Evolutionary conservation across 192 early-diverging fungal genomes (phyloP), one percentile per base, ranked within the genome.

Genomic region (Coemansia sp.): DNA sequence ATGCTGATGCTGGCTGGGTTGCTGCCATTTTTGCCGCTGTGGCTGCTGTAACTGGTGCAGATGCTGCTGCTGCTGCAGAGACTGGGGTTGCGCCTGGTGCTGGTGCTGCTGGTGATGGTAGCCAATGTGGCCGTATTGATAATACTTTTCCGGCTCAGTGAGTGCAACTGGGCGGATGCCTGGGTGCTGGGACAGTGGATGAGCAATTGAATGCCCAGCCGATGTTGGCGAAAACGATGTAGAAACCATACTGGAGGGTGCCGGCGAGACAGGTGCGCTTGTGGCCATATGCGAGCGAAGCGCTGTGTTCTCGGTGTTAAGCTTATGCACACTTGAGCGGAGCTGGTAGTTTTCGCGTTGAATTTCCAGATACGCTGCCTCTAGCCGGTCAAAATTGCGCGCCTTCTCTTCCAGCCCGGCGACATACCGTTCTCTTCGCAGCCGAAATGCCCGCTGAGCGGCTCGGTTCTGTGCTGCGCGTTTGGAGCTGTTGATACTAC

Each of bases 381-480:
- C 76, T 2, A 78, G 52, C 18, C 64, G 32, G 46, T 78, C 66
- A 55, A 68, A 78, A 52, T 33, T 67, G 24, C 76, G 69, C 1
- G 76, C 76, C 65, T 78, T 78, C 14, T 78, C 76, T 40, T 78
- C 76, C 19, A 78, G 62, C 19, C 69, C 57, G 6, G 76, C 56
- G 19, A 78, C 76, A 28, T 78, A 78, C 19, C 68, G 29, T 42
- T 78, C 76, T 52, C 76, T 64, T 55, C 76, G 57, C 40, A 78
- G 50, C 46, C 76, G 64, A 58, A 78, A 78, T 27, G 76, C 76
- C 2, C 76, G 56, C 56, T 78, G 76, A 1, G 76, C 76, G 2
- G 76, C 76, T 19, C 76, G 61, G 52, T 78, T 78, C 66, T 78
- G 76, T 3, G 76, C 76, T 9, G 76, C 76, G 18, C 76, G 69